Percentiles rank a stretch among this genome's conserved stretches.
phyloP scores from a whole-genome alignment of 805 yeast genomes.

The Candida mattraensis region DNA sequence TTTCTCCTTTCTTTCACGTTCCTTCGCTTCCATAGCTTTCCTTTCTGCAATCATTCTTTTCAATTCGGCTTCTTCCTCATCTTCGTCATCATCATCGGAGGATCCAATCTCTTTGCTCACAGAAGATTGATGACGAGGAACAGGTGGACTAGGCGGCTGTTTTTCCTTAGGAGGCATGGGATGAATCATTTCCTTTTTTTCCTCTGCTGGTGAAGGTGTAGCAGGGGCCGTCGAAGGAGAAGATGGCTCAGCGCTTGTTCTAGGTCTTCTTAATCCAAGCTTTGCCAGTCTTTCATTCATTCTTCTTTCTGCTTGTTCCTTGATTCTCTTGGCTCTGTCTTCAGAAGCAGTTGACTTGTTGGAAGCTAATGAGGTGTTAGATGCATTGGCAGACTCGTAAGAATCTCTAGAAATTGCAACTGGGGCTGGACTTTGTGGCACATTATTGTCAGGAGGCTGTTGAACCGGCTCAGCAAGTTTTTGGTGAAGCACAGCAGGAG shows the following conservation, averaged over 20 bases:
- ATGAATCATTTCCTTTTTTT: slow-evolving; percentile 1
- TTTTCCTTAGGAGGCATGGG: slow-evolving; percentile 16
- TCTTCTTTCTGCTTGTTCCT: slow-evolving; percentile 76
- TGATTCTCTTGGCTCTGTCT: slow-evolving; percentile 60
- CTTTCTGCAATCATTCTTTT: slow-evolving; percentile 47
- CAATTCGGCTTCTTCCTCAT: slow-evolving; percentile 49
- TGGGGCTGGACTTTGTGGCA: background rate
- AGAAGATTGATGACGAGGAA: slow-evolving; percentile 18
- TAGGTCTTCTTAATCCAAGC: slow-evolving; percentile 58
- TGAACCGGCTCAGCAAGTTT: background rate
- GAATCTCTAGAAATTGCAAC: background rate
- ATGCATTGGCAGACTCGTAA: background rate
- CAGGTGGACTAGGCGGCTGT: slow-evolving; percentile 23
- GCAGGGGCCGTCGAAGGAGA: slow-evolving; percentile 7
- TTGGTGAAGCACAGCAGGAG: slow-evolving; percentile 1
- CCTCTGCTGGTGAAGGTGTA: slow-evolving; percentile 16
- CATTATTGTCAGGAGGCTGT: background rate
- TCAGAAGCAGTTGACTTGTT: slow-evolving; percentile 5
- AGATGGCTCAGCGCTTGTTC: slow-evolving; percentile 2
- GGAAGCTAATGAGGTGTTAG: background rate
- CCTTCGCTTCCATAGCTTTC: slow-evolving; percentile 42
- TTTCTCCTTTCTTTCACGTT: slow-evolving; percentile 39
- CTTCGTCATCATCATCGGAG: slow-evolving; percentile 26
- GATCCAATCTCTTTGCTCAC: slow-evolving; percentile 12
- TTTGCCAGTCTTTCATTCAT: slow-evolving; percentile 86